These are phyloP conservation scores for Fusarium algeriense DNA, from an alignment of 2,329 filamentous ascomycete species.

Conservation along the genomic window DNA sequence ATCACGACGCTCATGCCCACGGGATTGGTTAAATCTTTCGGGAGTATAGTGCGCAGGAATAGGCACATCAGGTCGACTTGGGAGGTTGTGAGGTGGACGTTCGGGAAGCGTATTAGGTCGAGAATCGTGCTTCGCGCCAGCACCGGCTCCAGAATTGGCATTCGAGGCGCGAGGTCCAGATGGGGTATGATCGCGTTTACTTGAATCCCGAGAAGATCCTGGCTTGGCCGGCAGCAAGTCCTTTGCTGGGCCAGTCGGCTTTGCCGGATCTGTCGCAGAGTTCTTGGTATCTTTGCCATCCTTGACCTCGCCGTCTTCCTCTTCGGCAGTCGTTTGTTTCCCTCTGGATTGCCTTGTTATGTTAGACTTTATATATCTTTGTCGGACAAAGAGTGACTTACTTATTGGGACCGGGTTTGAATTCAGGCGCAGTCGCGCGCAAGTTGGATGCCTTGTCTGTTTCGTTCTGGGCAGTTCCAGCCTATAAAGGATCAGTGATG, in stretches of 20 bases:
- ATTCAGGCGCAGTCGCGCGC: constrained; percentile 72
- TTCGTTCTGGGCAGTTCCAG: constrained; percentile 47
- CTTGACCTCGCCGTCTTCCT: constrained; percentile 80
- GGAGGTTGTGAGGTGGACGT: constrained; percentile 58
- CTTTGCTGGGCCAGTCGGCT: constrained; percentile 43
- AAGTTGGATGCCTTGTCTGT: constrained; percentile 58
- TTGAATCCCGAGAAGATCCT: constrained; percentile 44
- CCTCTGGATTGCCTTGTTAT: constrained; percentile 20
- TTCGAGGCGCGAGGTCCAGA: constrained; percentile 46
- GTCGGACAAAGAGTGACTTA: constrained; percentile 39
- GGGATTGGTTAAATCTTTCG: constrained; percentile 59
- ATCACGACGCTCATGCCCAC: constrained; percentile 57
- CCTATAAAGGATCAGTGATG: constrained; percentile 45
- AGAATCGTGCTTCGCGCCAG: constrained; percentile 44
- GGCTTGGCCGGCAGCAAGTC: constrained; percentile 53
- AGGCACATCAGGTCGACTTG: constrained; percentile 70
- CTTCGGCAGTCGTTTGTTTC: constrained; percentile 57
- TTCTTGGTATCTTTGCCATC: constrained; percentile 61
- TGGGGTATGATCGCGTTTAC: constrained; percentile 44
- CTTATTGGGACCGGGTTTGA: constrained; percentile 66
- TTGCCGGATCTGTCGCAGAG: constrained; percentile 30
- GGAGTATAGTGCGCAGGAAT: constrained; percentile 62
- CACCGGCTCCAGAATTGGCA: constrained; percentile 34
- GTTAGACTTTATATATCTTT: constrained; percentile 17
- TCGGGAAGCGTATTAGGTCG: constrained; percentile 55